Evolutionary conservation across 2,329 filamentous ascomycete genomes (phyloP).

Genomic region (Rhynchosporium graminicola): DNA sequence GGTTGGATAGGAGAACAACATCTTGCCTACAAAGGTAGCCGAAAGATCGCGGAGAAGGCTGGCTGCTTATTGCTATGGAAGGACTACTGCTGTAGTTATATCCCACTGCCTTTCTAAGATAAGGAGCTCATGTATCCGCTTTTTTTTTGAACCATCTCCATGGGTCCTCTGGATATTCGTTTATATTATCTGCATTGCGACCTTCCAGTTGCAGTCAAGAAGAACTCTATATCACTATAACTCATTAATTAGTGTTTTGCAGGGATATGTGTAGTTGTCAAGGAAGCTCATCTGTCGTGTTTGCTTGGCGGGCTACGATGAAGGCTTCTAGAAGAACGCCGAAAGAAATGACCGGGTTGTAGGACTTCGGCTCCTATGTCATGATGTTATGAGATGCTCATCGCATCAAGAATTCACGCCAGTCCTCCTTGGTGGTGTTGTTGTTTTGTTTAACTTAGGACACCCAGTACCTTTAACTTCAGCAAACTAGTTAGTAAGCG

Average conservation of each 20-base stretch:
- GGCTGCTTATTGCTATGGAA: background rate
- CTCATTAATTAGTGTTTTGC: background rate
- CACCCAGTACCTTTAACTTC: too few relatives aligned
- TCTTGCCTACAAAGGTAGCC: background rate
- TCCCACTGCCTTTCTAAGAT: background rate
- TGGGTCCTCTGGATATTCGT: background rate
- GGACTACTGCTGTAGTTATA: conserved; percentile 2
- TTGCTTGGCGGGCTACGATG: conserved; percentile 10
- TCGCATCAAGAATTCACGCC: too few relatives aligned
- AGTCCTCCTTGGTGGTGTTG: too few relatives aligned
- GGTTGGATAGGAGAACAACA: conserved; percentile 3
- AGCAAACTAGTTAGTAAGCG: too few relatives aligned
- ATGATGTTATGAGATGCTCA: too few relatives aligned
- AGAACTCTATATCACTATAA: background rate
- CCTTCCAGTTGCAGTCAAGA: conserved; percentile 7
- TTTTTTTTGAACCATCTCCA: background rate
- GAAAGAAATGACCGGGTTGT: background rate
- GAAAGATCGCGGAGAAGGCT: conserved; percentile 1
- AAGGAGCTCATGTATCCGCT: background rate
- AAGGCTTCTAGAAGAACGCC: background rate
- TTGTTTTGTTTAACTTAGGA: too few relatives aligned
- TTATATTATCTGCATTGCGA: background rate
- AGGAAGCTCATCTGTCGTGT: background rate
- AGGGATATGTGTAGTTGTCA: background rate
- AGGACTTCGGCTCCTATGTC: too few relatives aligned